A percentile compares a stretch with the other conserved stretches of the same genome.
phyloP scores from a whole-genome alignment of 1,284 basidiomycete genomes.

The Puccinia hordei region DNA sequence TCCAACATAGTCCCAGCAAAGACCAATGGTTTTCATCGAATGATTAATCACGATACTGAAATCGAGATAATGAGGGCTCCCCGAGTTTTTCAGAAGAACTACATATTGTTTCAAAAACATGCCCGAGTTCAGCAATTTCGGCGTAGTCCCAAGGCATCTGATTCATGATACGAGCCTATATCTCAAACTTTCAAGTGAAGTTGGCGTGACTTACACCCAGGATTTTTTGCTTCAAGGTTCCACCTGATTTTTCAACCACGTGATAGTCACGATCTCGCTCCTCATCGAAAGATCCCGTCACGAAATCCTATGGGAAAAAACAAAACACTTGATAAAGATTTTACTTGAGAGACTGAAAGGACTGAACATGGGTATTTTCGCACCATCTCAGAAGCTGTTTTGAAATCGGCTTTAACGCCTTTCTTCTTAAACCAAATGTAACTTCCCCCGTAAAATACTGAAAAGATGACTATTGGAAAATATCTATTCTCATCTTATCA shows the following conservation, averaged over 20 bases:
- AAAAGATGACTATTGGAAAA: constrained; percentile 15
- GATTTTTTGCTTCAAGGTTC: background rate
- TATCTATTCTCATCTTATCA: constrained; percentile 3
- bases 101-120: no score
- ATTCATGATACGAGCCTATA: no score
- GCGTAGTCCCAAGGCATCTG: no score
- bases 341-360: background rate
- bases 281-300: constrained; percentile 20
- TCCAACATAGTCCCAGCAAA: no score
- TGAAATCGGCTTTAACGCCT: background rate
- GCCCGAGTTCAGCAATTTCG: no score
- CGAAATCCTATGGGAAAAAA: constrained; percentile 14
- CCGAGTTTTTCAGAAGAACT: no score
- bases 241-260: background rate
- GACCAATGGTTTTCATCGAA: no score
- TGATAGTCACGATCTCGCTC: constrained; percentile 5
- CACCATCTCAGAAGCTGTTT: constrained; percentile 3
- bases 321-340: background rate
- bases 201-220: background rate
- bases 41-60: no score
- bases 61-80: no score
- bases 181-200: background rate
- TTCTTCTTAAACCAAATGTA: constrained; percentile 9
- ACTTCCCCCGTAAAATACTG: constrained; percentile 12
- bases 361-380: background rate